A percentile compares a stretch with the other conserved stretches of the same genome.
Conservation (phyloP, 169 alveolate species). For the Miamiensis avidus region DNA sequence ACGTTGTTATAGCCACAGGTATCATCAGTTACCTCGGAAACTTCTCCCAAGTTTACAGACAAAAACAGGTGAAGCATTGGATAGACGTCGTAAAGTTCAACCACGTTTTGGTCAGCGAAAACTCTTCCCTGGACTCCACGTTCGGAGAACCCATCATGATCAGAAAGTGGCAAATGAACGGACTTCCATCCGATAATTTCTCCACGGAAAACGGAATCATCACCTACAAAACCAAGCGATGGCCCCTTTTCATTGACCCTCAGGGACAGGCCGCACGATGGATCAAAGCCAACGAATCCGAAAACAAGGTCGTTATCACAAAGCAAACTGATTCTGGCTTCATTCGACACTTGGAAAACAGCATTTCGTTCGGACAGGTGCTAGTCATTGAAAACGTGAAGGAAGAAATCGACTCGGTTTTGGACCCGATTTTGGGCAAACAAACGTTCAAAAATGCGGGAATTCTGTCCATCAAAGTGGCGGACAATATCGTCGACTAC, state of each 20-base stretch:
- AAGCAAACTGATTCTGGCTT: constrained; percentile 75
- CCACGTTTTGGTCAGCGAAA: constrained; percentile 50
- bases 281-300: constrained; percentile 55
- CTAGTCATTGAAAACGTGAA: constrained; percentile 82
- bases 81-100: constrained; percentile 44
- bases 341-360: constrained; percentile 71
- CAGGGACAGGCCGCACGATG: constrained; percentile 66
- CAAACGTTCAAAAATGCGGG: constrained; percentile 78
- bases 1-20: constrained; percentile 66
- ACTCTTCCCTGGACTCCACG: constrained; percentile 47
- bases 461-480: constrained; percentile 69
- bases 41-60: constrained; percentile 71
- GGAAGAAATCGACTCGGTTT: constrained; percentile 83
- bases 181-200: constrained; percentile 80
- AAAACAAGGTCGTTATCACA: constrained; percentile 50
- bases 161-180: constrained; percentile 79
- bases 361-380: constrained; percentile 75
- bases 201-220: constrained; percentile 84
- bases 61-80: constrained; percentile 58
- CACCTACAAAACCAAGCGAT: constrained; percentile 70
- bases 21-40: constrained; percentile 82
- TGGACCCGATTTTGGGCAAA: constrained; percentile 82
- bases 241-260: constrained; percentile 86
- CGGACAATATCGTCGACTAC: constrained; percentile 77
- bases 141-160: constrained; percentile 72